Evolutionary conservation across 2,329 filamentous ascomycete species (phyloP).

Genomic region (Rugonectria rugulosa): DNA sequence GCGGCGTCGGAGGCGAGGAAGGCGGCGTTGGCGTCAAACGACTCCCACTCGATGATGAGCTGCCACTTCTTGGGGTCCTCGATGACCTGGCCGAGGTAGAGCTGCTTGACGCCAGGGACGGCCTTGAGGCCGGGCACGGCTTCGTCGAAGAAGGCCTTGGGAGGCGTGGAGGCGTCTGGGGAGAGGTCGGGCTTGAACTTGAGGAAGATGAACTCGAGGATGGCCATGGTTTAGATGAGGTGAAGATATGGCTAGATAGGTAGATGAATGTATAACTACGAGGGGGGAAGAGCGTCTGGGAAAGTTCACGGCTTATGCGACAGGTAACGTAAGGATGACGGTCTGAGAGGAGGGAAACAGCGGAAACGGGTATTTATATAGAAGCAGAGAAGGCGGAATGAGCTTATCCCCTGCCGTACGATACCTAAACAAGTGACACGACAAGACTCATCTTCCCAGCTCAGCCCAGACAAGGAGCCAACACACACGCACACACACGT

Average conservation of each 20-base stretch:
- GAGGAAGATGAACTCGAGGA: slow-evolving; percentile 43
- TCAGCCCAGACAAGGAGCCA: neutral
- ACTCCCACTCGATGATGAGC: slow-evolving; percentile 46
- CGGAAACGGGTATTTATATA: too few relatives aligned
- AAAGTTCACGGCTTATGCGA: too few relatives aligned
- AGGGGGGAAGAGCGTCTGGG: too few relatives aligned
- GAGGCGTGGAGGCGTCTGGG: slow-evolving; percentile 35
- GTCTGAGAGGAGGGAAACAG: too few relatives aligned
- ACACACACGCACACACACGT: too few relatives aligned
- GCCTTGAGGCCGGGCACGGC: slow-evolving; percentile 38
- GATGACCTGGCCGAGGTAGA: slow-evolving; percentile 46
- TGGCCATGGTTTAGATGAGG: slow-evolving; percentile 35
- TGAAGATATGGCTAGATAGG: neutral
- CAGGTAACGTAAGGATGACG: too few relatives aligned
- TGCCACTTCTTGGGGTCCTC: slow-evolving; percentile 45
- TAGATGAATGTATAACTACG: too few relatives aligned
- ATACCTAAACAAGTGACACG: too few relatives aligned
- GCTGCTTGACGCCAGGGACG: slow-evolving; percentile 41
- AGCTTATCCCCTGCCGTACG: too few relatives aligned
- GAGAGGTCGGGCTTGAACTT: slow-evolving; percentile 42
- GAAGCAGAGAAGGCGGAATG: too few relatives aligned
- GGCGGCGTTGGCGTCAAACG: slow-evolving; percentile 43
- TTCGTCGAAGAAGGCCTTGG: slow-evolving; percentile 37
- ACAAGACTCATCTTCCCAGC: neutral
- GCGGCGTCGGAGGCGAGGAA: slow-evolving; percentile 52